Evolutionary conservation across 2,329 filamentous ascomycete species (phyloP).

Genomic region (Colletotrichum horii): DNA sequence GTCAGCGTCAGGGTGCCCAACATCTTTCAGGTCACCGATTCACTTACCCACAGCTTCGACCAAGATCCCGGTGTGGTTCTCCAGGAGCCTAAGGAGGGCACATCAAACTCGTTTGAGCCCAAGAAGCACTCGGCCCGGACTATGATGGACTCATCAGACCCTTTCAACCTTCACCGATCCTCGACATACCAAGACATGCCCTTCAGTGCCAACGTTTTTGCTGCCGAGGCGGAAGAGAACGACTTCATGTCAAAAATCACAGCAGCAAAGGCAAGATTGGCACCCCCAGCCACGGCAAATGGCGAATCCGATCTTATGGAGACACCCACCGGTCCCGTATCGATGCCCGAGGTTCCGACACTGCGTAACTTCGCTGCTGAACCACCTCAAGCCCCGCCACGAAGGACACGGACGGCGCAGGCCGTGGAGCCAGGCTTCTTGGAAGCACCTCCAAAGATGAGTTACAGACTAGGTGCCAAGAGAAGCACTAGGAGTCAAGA

Average conservation of each 20-base stretch:
- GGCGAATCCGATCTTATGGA: conserved; percentile 63
- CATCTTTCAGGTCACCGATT: conserved; percentile 78
- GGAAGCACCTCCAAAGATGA: conserved; percentile 70
- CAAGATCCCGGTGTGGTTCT: conserved; percentile 35
- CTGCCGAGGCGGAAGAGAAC: conserved; percentile 50
- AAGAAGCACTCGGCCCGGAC: conserved; percentile 48
- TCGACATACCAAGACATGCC: conserved; percentile 43
- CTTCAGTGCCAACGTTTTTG: conserved; percentile 44
- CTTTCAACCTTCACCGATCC: conserved; percentile 54
- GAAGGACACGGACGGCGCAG: conserved; percentile 61
- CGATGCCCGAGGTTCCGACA: conserved; percentile 39
- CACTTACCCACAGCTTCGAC: conserved; percentile 54
- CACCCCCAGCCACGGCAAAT: conserved; percentile 39
- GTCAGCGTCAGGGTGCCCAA: conserved; percentile 82
- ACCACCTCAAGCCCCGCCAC: conserved; percentile 55
- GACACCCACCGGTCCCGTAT: conserved; percentile 62
- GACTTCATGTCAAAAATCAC: conserved; percentile 63
- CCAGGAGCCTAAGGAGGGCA: conserved; percentile 42
- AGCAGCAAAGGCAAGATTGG: conserved; percentile 53
- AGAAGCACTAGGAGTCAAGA: conserved; percentile 42
- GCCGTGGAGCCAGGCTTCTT: conserved; percentile 53
- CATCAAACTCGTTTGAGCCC: conserved; percentile 41
- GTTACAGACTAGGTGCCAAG: conserved; percentile 57
- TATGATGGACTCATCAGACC: conserved; percentile 46
- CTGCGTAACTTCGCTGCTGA: conserved; percentile 41